Evolutionary conservation across 345 rosid genomes (phyloP), one percentile per base, ranked within the genome.

Genomic region (Pseudoturritis turrita): DNA sequence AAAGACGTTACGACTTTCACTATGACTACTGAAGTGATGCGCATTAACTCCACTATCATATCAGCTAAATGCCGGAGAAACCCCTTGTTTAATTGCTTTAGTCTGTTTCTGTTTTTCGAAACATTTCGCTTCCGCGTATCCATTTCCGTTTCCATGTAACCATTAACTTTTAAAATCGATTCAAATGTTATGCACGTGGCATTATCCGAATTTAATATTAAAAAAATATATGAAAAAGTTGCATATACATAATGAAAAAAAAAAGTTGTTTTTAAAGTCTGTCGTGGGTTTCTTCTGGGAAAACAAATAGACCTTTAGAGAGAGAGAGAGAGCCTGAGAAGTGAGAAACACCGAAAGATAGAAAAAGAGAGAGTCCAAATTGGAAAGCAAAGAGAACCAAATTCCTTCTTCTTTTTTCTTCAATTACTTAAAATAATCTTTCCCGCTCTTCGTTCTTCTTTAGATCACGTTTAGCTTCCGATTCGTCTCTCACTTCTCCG

Each of bases 361-460:
- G 37, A 45, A 2, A 46, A 12, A 19, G 43, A 13, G 7, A 65
- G 25, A 65, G 36, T n/a, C 59, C 52, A 74, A 49, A 73, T 50
- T 58, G 72, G 65, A 55, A 35, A 70, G 26, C 2, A 59, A 2
- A 54, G 4, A 50, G 69, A 62, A 60, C 7, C 63, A 41, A 41
- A 59, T 74, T 74, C 73, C n/a, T 43, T 47, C 31, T 31, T 36
- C 37, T 6, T 55, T 12, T 11, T 21, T 37, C 14, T 25, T 14
- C 46, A 25, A 21, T 33, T 63, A 52, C 59, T 57, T 40, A 1
- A 37, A 25, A 3, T 3, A 25, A 26, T 53, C 72, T 69, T 77
- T 75, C 83, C 82, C 85, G 84, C 80, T 79, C 84, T n/a, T 55
- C 63, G 18, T 31, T 54, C 61, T 14, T 61, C 51, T 33, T 43